Conservation (phyloP, 2,329 filamentous ascomycete species). For the Monosporascus sp. region DNA sequence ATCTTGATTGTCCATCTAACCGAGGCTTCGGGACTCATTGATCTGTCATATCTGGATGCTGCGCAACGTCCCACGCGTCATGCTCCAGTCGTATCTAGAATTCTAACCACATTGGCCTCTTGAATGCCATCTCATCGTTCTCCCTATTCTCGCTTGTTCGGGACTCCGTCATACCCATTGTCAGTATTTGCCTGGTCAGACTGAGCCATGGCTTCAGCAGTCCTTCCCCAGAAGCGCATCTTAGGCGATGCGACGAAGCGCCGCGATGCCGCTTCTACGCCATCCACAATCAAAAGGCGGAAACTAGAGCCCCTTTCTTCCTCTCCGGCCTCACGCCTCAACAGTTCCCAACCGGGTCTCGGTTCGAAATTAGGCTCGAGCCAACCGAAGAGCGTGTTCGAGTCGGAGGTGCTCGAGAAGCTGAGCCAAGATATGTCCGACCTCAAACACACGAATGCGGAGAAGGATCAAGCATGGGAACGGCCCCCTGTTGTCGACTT, state of each 20-base stretch:
- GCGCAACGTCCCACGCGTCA: neutral
- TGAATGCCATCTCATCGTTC: neutral
- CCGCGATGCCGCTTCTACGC: slow-evolving; percentile 55
- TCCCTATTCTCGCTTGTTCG: neutral
- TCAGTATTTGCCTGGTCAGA: slow-evolving; percentile 6
- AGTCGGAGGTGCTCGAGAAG: slow-evolving; percentile 91
- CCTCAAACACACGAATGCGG: slow-evolving; percentile 78
- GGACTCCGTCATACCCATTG: neutral
- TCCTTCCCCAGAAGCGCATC: slow-evolving; percentile 67
- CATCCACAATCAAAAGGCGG: slow-evolving; percentile 67
- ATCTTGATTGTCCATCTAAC: neutral
- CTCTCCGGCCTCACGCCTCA: slow-evolving; percentile 52
- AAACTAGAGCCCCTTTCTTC: slow-evolving; percentile 65
- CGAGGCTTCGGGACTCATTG: neutral
- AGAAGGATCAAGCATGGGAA: slow-evolving; percentile 92
- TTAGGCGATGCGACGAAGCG: slow-evolving; percentile 63
- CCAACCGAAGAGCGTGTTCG: slow-evolving; percentile 85
- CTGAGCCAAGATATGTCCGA: slow-evolving; percentile 88
- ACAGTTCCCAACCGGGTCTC: slow-evolving; percentile 57
- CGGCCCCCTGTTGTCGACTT: slow-evolving; percentile 51
- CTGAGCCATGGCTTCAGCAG: slow-evolving; percentile 41
- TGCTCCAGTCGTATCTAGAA: neutral
- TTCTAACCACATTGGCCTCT: neutral
- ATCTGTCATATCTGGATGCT: neutral
- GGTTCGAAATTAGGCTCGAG: slow-evolving; percentile 64